Conservation (phyloP, 108 stramenopile species). For the Pseudonitzschia multiseries region DNA sequence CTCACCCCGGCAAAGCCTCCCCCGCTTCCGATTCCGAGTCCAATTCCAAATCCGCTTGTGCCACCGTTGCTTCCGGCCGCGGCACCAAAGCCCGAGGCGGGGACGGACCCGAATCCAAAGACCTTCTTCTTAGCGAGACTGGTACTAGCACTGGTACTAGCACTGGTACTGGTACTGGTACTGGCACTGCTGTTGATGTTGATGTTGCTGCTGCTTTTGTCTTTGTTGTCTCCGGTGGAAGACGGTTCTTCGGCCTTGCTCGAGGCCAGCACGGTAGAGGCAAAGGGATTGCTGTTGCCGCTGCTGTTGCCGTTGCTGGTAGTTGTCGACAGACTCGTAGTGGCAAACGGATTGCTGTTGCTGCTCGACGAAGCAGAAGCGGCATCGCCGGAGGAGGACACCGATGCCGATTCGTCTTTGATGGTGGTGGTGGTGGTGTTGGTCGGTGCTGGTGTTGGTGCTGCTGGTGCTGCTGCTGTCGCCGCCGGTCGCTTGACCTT, state of each 20-base stretch:
- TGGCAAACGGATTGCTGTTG: constrained; percentile 16
- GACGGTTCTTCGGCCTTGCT: not conserved
- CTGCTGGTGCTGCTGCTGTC: not conserved
- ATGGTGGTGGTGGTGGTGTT: not conserved
- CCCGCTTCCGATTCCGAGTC: not conserved
- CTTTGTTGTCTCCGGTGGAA: not conserved
- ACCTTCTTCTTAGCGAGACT: constrained; percentile 5
- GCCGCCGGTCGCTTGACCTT: constrained; percentile 35
- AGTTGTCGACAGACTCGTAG: not conserved
- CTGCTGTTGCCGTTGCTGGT: constrained; percentile 6
- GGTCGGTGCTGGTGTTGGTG: not conserved
- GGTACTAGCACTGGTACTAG: too few species aligned
- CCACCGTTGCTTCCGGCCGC: not conserved
- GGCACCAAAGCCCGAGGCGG: constrained; percentile 27
- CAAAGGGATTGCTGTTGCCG: constrained; percentile 12
- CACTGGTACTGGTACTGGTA: too few species aligned
- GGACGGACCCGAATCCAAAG: constrained; percentile 26
- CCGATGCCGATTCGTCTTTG: not conserved
- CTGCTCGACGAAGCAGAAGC: not conserved
- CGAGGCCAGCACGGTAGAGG: not conserved
- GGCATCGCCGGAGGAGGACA: not conserved
- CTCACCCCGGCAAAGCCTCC: not conserved
- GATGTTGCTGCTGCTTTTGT: too few species aligned
- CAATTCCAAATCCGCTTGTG: too few species aligned
- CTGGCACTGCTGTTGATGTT: too few species aligned